These are phyloP conservation scores for Gaeumannomyces tritici DNA, from an alignment of 2,329 filamentous ascomycete species.

Conservation along the genomic window DNA sequence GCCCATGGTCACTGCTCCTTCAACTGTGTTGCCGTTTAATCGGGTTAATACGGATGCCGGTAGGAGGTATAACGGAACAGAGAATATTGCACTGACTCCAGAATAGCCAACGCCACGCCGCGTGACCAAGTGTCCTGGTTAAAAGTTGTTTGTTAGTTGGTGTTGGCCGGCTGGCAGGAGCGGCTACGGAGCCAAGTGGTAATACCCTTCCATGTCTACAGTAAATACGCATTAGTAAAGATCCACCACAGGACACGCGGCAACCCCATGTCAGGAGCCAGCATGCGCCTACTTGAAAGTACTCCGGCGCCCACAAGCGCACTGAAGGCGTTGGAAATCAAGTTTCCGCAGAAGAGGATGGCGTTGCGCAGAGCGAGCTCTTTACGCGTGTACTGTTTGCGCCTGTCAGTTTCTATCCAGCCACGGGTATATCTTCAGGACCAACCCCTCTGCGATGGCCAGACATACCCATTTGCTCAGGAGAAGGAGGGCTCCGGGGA, in stretches of 20 bases:
- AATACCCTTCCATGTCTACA: slow-evolving; percentile 1
- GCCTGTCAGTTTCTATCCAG: not conserved
- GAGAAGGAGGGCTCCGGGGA: slow-evolving; percentile 4
- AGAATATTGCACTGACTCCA: slow-evolving; percentile 1
- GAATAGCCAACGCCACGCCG: slow-evolving; percentile 4
- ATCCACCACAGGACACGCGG: not conserved
- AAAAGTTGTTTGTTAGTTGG: slow-evolving; percentile 8
- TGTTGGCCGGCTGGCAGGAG: not conserved
- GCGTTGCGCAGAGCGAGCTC: slow-evolving; percentile 5
- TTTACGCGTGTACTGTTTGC: slow-evolving; percentile 3
- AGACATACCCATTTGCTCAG: slow-evolving; percentile 3
- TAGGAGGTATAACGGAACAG: not conserved
- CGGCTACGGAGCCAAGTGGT: not conserved
- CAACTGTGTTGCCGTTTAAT: slow-evolving; percentile 3
- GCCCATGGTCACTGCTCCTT: slow-evolving; percentile 11
- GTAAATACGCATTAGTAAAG: not conserved
- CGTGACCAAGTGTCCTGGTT: slow-evolving; percentile 2
- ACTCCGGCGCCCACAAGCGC: slow-evolving; percentile 7
- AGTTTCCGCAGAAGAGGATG: slow-evolving; percentile 6
- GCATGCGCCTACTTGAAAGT: slow-evolving; percentile 5
- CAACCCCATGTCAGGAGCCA: not conserved
- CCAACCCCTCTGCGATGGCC: not conserved
- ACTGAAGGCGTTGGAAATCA: slow-evolving; percentile 8
- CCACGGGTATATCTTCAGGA: not conserved
- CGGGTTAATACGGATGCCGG: not conserved